phyloP scores from a whole-genome alignment of 23 red algal genomes.

The Gracilaria caudata region DNA sequence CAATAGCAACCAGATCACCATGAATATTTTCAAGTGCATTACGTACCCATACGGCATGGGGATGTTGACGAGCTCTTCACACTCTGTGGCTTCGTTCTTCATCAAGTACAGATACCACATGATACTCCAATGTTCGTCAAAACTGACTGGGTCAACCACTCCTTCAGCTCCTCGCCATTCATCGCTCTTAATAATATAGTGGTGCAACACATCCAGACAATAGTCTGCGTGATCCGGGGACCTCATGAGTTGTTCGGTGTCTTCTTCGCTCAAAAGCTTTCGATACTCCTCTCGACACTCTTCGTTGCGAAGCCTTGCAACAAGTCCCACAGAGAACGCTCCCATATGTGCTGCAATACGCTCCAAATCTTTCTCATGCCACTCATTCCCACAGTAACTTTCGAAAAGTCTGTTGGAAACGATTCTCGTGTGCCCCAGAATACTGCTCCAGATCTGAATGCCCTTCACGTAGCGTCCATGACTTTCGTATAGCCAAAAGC shows the following conservation, averaged over 20 bases:
- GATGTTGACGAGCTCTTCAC: constrained; percentile 17
- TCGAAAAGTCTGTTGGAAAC: constrained; percentile 40
- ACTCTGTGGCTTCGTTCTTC: constrained; percentile 10
- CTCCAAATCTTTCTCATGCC: constrained; percentile 59
- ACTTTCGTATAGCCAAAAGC: constrained; percentile 51
- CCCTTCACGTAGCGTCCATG: constrained; percentile 54
- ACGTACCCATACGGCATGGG: constrained; percentile 59
- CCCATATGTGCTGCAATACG: constrained; percentile 31
- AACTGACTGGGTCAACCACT: neutral
- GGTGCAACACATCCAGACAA: constrained; percentile 51
- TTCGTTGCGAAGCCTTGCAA: constrained; percentile 6
- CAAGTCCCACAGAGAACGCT: constrained; percentile 36
- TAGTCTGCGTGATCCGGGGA: constrained; percentile 26
- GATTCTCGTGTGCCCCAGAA: constrained; percentile 15
- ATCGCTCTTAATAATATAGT: constrained; percentile 28
- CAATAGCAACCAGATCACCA: constrained; percentile 55
- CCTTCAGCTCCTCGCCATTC: neutral
- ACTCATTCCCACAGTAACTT: constrained; percentile 24
- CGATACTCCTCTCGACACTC: constrained; percentile 4
- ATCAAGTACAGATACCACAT: constrained; percentile 19
- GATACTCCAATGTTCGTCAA: neutral
- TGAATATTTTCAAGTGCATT: constrained; percentile 43
- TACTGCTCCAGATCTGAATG: constrained; percentile 14
- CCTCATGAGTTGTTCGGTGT: neutral
- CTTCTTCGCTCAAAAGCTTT: constrained; percentile 17